phyloP scores from a whole-genome alignment of 2,329 filamentous ascomycete species.

The Aspergillus cejpii region DNA sequence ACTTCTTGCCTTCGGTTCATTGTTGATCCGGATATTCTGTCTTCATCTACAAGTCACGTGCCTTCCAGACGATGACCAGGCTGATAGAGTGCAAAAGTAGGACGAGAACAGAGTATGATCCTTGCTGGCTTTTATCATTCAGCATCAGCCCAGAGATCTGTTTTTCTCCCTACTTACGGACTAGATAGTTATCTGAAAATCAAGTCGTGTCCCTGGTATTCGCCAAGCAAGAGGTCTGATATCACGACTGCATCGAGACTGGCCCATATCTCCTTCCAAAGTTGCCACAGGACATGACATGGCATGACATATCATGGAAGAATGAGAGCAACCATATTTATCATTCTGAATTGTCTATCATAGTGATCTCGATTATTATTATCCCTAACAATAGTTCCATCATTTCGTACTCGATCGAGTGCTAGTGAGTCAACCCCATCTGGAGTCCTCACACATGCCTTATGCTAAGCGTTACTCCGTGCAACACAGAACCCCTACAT shows the following conservation, averaged over 20 bases:
- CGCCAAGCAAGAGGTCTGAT: background rate
- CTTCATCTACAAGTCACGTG: no score
- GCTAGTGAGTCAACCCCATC: background rate
- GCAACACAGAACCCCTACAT: no score
- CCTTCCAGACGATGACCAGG: no score
- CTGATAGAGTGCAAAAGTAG: no score
- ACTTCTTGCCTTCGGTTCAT: no score
- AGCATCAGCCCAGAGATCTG: no score
- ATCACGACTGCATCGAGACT: background rate
- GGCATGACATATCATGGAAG: background rate
- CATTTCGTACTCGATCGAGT: background rate
- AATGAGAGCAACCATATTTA: background rate
- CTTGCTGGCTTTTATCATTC: no score
- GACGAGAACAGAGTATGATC: no score
- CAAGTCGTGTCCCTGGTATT: no score
- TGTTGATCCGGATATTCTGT: no score
- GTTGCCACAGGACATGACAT: background rate
- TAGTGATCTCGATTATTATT: background rate
- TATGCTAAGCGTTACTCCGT: background rate
- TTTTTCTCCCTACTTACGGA: no score
- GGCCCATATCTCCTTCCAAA: background rate
- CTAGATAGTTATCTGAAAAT: no score
- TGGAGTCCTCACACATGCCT: background rate
- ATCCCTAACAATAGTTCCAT: background rate
- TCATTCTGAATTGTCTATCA: background rate